Conservation (phyloP, 148 eudicot species). For the Amaranthus cruentus region DNA sequence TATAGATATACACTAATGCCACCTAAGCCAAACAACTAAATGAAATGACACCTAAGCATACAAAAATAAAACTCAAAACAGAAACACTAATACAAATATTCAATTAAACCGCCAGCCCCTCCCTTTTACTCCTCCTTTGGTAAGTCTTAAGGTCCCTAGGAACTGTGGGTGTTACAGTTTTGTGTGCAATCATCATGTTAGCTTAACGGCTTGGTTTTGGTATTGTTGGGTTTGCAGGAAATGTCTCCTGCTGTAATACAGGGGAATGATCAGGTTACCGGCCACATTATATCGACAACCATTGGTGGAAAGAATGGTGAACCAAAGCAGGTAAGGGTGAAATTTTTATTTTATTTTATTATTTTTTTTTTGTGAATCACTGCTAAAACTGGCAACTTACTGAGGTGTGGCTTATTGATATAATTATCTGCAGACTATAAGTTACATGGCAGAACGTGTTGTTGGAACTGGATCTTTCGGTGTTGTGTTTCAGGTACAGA, state of each 20-base stretch:
- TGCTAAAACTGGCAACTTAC: too few species aligned
- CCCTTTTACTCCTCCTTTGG: too few species aligned
- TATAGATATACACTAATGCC: too few species aligned
- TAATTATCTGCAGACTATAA: slow-evolving; percentile 52
- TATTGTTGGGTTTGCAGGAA: slow-evolving; percentile 39
- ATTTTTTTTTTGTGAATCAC: not conserved
- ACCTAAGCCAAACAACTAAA: too few species aligned
- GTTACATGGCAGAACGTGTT: slow-evolving; percentile 86
- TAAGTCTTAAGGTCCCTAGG: too few species aligned
- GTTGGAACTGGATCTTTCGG: slow-evolving; percentile 93
- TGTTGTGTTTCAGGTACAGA: slow-evolving; percentile 66
- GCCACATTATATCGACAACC: slow-evolving; percentile 87
- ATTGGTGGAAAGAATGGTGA: slow-evolving; percentile 88
- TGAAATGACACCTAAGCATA: too few species aligned
- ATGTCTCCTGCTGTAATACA: slow-evolving; percentile 60
- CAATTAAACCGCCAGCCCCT: too few species aligned
- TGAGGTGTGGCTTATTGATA: slow-evolving; percentile 14
- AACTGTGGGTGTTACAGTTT: not conserved
- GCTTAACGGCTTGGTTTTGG: slow-evolving; percentile 12
- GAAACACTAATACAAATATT: too few species aligned
- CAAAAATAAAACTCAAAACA: too few species aligned
- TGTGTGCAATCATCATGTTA: slow-evolving; percentile 4
- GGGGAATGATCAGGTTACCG: slow-evolving; percentile 73
- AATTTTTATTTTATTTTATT: not conserved
- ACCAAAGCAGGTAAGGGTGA: slow-evolving; percentile 63